Conservation (phyloP, 345 rosid genomes). For the Linum usitatissimum region DNA sequence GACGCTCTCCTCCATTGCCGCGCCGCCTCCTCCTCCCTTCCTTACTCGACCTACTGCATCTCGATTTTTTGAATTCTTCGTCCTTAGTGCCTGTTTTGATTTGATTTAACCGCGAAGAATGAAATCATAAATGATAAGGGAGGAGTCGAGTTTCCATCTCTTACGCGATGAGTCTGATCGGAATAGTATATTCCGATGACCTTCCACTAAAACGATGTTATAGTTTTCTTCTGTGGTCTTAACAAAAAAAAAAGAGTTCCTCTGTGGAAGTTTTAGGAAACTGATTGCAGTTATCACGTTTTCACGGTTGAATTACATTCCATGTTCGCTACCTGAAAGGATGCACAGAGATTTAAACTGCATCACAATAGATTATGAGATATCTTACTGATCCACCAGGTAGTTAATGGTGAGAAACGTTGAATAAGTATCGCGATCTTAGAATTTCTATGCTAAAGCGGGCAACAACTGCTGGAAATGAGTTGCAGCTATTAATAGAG, state of each 20-base stretch:
- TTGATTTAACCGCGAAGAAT: neutral
- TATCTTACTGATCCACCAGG: too few relatives aligned
- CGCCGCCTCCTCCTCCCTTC: constrained; percentile 82
- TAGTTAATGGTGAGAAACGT: too few relatives aligned
- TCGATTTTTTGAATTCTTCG: neutral
- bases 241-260: too few relatives aligned
- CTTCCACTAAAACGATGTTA: neutral
- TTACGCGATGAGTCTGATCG: too few relatives aligned
- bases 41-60: constrained; percentile 51
- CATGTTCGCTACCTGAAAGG: too few relatives aligned
- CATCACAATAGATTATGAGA: too few relatives aligned
- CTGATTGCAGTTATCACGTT: neutral
- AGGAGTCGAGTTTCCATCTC: too few relatives aligned
- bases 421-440: too few relatives aligned
- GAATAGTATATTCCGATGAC: too few relatives aligned
- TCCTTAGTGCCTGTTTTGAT: neutral
- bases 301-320: too few relatives aligned
- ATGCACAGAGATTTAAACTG: too few relatives aligned
- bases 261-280: neutral
- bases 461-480: neutral
- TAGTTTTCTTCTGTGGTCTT: neutral
- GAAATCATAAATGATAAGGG: too few relatives aligned
- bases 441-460: neutral
- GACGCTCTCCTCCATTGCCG: constrained; percentile 55
- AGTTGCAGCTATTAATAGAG: neutral